Conservation (phyloP, 495 filamentous ascomycete genomes). For the Neurospora sp. region DNA sequence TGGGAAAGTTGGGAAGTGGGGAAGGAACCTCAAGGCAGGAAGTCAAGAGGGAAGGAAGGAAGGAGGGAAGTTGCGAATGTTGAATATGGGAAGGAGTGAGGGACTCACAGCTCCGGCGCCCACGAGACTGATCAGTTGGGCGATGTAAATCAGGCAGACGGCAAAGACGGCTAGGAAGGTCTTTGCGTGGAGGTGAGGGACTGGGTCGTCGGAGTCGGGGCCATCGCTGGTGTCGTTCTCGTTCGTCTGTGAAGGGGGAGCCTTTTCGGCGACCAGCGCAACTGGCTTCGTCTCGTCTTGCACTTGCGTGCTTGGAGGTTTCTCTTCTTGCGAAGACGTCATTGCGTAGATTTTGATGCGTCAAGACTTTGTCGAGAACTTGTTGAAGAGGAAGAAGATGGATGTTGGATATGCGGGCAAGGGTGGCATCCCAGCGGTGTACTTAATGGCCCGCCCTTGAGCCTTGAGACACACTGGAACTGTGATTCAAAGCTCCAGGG, state of each 20-base stretch:
- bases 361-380: not conserved
- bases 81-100: not conserved
- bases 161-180: slow-evolving; percentile 22
- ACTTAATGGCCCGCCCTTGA: not conserved
- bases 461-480: not conserved
- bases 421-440: not conserved
- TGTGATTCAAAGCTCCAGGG: not conserved
- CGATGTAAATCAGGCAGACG: slow-evolving; percentile 25
- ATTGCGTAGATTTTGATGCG: not conserved
- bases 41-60: not conserved
- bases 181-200: slow-evolving; percentile 20
- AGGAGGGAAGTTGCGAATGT: not conserved
- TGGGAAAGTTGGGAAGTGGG: not conserved
- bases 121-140: slow-evolving; percentile 20
- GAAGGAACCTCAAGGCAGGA: too few species aligned
- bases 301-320: not conserved
- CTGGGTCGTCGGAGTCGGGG: slow-evolving; percentile 1
- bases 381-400: not conserved
- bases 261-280: not conserved
- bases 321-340: not conserved
- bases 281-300: not conserved
- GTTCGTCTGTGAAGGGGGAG: not conserved
- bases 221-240: not conserved
- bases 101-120: slow-evolving; percentile 25
- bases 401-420: not conserved